Percentiles rank a stretch among this genome's conserved stretches.
These are phyloP conservation scores for Liriodendron chinense DNA, from an alignment of 164 flowering plant species.

Conservation along the genomic window DNA sequence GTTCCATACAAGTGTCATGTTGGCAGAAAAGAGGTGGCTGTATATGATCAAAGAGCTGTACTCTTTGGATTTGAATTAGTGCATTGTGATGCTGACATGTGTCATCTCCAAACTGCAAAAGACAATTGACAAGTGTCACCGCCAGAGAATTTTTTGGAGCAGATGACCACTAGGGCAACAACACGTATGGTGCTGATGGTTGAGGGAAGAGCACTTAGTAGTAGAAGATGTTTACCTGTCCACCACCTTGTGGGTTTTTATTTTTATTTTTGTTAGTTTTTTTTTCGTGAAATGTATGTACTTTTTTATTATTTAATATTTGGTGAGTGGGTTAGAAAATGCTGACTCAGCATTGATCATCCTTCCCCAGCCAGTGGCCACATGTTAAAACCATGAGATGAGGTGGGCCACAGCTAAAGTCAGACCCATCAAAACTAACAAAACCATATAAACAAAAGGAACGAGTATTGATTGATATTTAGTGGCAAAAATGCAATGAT, in stretches of 20 bases:
- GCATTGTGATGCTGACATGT: not conserved
- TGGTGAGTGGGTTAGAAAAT: not conserved
- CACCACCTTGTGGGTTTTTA: not conserved
- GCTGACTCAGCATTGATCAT: not conserved
- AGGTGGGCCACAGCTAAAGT: too few species aligned
- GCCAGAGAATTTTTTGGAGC: too few species aligned
- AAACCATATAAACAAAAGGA: too few species aligned
- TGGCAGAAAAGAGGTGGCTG: not conserved
- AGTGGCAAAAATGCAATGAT: too few species aligned
- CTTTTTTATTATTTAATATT: not conserved
- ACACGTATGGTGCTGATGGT: not conserved
- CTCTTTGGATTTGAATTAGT: not conserved
- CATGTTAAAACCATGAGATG: too few species aligned
- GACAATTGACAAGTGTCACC: too few species aligned
- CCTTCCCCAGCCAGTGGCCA: too few species aligned
- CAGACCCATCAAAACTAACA: too few species aligned
- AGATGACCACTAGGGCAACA: not conserved
- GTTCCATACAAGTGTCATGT: not conserved
- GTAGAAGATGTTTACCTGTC: not conserved
- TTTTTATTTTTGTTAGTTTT: not conserved
- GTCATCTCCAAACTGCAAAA: too few species aligned
- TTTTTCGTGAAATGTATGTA: not conserved
- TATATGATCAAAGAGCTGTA: not conserved
- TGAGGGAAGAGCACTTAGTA: conserved; percentile 1
- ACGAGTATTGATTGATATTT: too few species aligned